A percentile compares a stretch with the other conserved stretches of the same genome.
These are phyloP conservation scores for Hygrophoropsis aurantiaca DNA, from an alignment of 768 basidiomycete species.

Conservation along the genomic window DNA sequence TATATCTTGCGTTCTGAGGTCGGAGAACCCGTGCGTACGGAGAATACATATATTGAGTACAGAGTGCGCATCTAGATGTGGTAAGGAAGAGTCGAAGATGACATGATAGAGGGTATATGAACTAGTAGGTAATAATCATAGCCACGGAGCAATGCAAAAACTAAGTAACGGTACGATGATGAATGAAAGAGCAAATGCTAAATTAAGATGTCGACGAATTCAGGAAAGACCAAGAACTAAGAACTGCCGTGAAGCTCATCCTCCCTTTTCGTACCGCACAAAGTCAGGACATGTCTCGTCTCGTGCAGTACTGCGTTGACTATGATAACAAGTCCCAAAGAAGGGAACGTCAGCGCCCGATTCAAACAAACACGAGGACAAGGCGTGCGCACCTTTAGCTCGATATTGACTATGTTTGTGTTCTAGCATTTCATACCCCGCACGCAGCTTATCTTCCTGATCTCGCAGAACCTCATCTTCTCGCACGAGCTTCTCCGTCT, in stretches of 20 bases:
- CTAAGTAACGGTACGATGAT: not conserved
- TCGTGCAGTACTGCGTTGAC: slow-evolving; percentile 44
- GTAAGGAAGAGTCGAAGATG: too few species aligned
- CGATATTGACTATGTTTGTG: slow-evolving; percentile 41
- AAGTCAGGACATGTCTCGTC: slow-evolving; percentile 41
- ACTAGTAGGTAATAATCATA: not conserved
- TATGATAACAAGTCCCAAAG: slow-evolving; percentile 16
- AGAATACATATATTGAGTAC: slow-evolving; percentile 1
- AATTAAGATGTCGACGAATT: too few species aligned
- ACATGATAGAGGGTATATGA: too few species aligned
- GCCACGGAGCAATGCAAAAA: not conserved
- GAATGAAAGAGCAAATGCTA: too few species aligned
- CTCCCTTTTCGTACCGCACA: slow-evolving; percentile 47
- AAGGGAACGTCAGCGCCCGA: slow-evolving; percentile 7
- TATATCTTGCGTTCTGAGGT: too few species aligned
- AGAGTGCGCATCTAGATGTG: too few species aligned
- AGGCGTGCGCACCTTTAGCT: slow-evolving; percentile 33
- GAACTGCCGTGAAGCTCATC: slow-evolving; percentile 13
- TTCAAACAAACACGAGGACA: not conserved
- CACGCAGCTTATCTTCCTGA: slow-evolving; percentile 40
- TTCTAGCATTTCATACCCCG: slow-evolving; percentile 39
- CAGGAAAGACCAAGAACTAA: too few species aligned
- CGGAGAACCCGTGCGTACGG: not conserved
- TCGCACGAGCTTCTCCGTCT: slow-evolving; percentile 40
- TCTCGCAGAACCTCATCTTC: slow-evolving; percentile 41